Percentiles rank a stretch among this genome's conserved stretches.
Conservation (phyloP, 2,329 filamentous ascomycete species). For the Tolypocladium ophioglossoides region DNA sequence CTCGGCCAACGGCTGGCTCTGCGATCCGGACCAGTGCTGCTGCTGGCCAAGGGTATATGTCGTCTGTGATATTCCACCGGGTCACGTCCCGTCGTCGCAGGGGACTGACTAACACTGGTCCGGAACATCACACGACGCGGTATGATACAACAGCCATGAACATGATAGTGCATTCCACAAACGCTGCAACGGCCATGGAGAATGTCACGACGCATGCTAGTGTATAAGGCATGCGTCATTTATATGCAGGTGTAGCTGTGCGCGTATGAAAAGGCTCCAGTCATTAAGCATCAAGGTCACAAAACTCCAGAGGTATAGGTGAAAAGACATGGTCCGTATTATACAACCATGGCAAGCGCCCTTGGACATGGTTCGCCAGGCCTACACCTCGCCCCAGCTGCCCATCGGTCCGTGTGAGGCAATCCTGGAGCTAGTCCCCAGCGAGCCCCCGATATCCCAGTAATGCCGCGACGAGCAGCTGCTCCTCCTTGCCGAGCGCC, state of each 20-base stretch:
- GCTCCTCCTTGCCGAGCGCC: conserved; percentile 56
- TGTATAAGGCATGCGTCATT: no score
- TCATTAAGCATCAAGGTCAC: not conserved
- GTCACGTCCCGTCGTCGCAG: not conserved
- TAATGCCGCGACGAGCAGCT: conserved; percentile 73
- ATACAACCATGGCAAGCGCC: not conserved
- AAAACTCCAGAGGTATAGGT: not conserved
- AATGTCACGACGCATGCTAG: not conserved
- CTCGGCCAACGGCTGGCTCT: not conserved
- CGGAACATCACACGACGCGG: not conserved
- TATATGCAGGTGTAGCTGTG: no score
- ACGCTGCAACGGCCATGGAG: not conserved
- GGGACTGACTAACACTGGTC: no score
- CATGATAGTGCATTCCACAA: not conserved
- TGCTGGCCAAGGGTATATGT: not conserved
- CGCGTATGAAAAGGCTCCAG: not conserved
- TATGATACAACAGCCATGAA: not conserved
- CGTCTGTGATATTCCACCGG: not conserved
- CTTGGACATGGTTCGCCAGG: not conserved
- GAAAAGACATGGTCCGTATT: not conserved
- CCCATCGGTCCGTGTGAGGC: conserved; percentile 58
- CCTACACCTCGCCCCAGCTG: conserved; percentile 65
- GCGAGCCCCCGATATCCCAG: conserved; percentile 80
- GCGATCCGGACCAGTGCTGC: not conserved
- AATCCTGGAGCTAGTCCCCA: conserved; percentile 65